A percentile compares a stretch with the other conserved stretches of the same genome.
Conservation (phyloP, 2,329 filamentous ascomycete genomes). For the Macrophomina pseudophaseolina region DNA sequence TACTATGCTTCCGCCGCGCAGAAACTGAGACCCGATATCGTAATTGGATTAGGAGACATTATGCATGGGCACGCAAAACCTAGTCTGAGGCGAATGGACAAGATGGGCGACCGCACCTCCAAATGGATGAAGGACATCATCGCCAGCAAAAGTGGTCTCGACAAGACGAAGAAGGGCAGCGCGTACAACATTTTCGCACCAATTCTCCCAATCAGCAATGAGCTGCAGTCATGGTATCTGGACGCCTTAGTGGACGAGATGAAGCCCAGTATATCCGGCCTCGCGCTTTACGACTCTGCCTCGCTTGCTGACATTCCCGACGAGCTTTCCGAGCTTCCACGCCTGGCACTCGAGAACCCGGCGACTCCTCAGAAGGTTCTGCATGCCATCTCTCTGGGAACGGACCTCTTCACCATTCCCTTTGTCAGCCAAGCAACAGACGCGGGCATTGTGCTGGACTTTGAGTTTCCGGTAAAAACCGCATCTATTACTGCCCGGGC, state of each 20-base stretch:
- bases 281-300: conserved; percentile 79
- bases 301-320: conserved; percentile 70
- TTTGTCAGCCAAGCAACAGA: conserved; percentile 79
- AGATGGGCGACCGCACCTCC: conserved; percentile 86
- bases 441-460: conserved; percentile 81
- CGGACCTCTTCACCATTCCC: conserved; percentile 79
- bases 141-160: conserved; percentile 37
- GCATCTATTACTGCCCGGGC: conserved; percentile 21
- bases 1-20: conserved; percentile 71
- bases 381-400: conserved; percentile 73
- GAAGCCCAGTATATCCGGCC: conserved; percentile 58
- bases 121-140: conserved; percentile 77
- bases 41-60: conserved; percentile 76
- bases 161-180: conserved; percentile 31
- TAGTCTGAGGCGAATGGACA: conserved; percentile 73
- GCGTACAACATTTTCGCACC: conserved; percentile 59
- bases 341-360: conserved; percentile 74
- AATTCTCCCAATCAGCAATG: conserved; percentile 74
- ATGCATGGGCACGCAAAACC: conserved; percentile 63
- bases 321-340: conserved; percentile 67
- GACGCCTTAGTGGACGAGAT: conserved; percentile 69
- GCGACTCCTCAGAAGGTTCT: conserved; percentile 77
- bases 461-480: conserved; percentile 67
- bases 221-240: conserved; percentile 81
- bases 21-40: conserved; percentile 77